Percentiles rank a stretch among this genome's conserved stretches.
phyloP scores from a whole-genome alignment of 2,329 filamentous ascomycete species.

The Pseudonectria foliicola region DNA sequence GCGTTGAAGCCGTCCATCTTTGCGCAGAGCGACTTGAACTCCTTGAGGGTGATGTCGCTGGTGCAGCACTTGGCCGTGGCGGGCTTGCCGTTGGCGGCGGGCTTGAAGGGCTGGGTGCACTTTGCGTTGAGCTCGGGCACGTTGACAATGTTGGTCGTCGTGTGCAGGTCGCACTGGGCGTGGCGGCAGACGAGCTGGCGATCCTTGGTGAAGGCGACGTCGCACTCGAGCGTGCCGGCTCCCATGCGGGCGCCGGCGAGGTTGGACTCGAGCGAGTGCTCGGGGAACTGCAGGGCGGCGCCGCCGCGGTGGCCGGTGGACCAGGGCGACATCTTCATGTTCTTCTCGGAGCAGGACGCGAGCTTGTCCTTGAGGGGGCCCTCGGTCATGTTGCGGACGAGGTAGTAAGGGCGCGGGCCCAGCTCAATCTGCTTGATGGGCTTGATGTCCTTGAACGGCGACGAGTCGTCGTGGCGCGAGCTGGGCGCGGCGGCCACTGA shows the following conservation, averaged over 20 bases:
- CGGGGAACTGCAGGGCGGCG: constrained; percentile 55
- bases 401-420: constrained; percentile 57
- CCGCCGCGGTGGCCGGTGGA: constrained; percentile 57
- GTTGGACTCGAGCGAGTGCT: constrained; percentile 54
- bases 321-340: constrained; percentile 45
- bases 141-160: constrained; percentile 59
- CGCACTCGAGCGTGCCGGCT: constrained; percentile 59
- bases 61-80: constrained; percentile 65
- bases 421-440: constrained; percentile 46
- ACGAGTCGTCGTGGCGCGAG: constrained; percentile 7
- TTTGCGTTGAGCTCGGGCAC: constrained; percentile 56
- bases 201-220: constrained; percentile 60
- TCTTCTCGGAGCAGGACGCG: constrained; percentile 48
- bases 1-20: constrained; percentile 63
- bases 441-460: constrained; percentile 13
- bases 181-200: constrained; percentile 61
- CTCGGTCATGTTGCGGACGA: constrained; percentile 56
- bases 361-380: constrained; percentile 53
- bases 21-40: constrained; percentile 61
- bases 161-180: constrained; percentile 60
- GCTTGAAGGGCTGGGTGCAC: constrained; percentile 55
- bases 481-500: constrained; percentile 22
- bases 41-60: constrained; percentile 59
- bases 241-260: constrained; percentile 61
- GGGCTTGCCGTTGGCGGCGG: constrained; percentile 39